Evolutionary conservation across 2,329 filamentous ascomycete species (phyloP), one percentile per base, ranked within the genome.

Genomic region (Nothophoma quercina): DNA sequence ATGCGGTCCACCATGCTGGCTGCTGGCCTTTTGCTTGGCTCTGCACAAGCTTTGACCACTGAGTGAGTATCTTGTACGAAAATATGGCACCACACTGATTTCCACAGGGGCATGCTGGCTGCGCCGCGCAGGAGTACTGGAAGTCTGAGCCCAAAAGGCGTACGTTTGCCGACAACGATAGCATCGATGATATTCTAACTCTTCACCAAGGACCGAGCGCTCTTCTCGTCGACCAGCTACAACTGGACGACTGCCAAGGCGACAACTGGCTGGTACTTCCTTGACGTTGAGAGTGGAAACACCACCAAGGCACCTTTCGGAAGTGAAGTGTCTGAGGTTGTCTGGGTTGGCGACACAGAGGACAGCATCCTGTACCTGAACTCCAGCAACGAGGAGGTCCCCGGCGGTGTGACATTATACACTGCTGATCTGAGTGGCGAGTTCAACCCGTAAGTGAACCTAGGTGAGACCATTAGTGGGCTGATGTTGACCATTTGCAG

Each of bases 351-450:
- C 15, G 52, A 64, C 12, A 65, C 64, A 2, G 61, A 68, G 12
- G 70, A 70, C 7, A 75, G 86, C 54, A 79, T 96, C 21, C 86
- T 85, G 46, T 83, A 88, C 51, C 84, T 91, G 60, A 72, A 82
- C 16, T 80, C 82, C 45, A 86, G 87, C 42, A 86, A 83, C 48
- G 90, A 93, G 67, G 58, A 67, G 19, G 61, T 72, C 15, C 63
- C 67, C 5, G 71, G 71, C 8, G 71, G 71, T 36, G 69, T 73
- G 3, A 68, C 71, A 1, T 51, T 73, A 1, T 73, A 71, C 45
- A 72, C 67, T 13, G 71, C 68, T 22, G 69, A 73, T 51, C 46
- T 71, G 29, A 60, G 56, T 21, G 58, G 56, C 12, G 57, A 57
- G 6, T 73, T 71, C 39, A 38, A 58, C 15, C 69, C 69, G 63